Percentiles rank a stretch among this genome's conserved stretches.
Evolutionary conservation across 371 early-diverging fungal genomes (phyloP).

Genomic region (Aphelidium insulamus): DNA sequence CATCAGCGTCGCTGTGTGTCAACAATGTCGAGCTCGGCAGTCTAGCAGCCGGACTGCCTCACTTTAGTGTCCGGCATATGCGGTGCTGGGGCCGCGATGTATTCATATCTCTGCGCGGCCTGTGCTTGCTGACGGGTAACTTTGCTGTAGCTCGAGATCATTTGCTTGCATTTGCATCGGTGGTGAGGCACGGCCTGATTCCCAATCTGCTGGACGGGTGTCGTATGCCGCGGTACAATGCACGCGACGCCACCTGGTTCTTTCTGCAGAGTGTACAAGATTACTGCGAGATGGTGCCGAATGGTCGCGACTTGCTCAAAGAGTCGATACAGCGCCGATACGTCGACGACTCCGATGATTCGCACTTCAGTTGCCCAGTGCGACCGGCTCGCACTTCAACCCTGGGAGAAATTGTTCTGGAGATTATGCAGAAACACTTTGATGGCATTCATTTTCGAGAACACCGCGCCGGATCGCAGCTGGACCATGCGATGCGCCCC

Average conservation of each 20-base stretch:
- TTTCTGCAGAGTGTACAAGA: conserved; percentile 72
- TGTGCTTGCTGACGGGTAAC: conserved; percentile 58
- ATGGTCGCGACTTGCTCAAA: conserved; percentile 49
- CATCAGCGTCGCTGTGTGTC: conserved; percentile 4
- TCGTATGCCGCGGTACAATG: conserved; percentile 73
- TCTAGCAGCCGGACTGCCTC: conserved; percentile 92
- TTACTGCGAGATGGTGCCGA: conserved; percentile 47
- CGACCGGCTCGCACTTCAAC: conserved; percentile 35
- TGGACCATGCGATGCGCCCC: conserved; percentile 78
- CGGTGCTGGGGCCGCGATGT: conserved; percentile 95
- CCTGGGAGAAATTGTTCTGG: conserved; percentile 67
- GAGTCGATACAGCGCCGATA: conserved; percentile 57
- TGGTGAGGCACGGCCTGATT: conserved; percentile 73
- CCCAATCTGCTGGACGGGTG: conserved; percentile 82
- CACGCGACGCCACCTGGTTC: conserved; percentile 91
- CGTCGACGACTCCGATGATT: conserved; percentile 38
- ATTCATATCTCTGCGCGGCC: conserved; percentile 71
- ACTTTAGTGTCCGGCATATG: conserved; percentile 79
- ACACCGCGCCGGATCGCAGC: conserved; percentile 67
- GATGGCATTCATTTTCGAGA: conserved; percentile 82
- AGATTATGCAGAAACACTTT: conserved; percentile 75
- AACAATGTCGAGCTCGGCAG: no score
- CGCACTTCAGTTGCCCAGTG: no score
- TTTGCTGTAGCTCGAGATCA: conserved; percentile 57
- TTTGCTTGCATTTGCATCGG: conserved; percentile 69